Evolutionary conservation across 331 rosid genomes (phyloP), one percentile per base, ranked within the genome.

Genomic region (Malus hybrid): DNA sequence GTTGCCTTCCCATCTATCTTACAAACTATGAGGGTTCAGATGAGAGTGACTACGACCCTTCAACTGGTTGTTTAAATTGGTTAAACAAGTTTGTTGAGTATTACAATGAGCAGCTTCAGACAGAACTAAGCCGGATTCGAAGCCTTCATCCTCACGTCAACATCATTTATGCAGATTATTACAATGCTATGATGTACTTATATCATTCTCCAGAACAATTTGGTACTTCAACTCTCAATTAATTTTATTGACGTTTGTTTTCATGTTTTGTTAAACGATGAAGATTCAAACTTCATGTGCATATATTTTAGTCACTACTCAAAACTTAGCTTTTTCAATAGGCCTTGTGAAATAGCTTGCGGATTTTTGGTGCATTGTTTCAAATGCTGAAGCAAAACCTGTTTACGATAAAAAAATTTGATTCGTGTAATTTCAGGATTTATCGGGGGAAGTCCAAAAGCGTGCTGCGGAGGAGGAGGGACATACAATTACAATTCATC

Each of bases 401-500:
- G 29, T 28, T 28, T 28, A 28, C 29, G 29, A 28, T 28, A 28
- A 28, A 28, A 28, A 28, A 28, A 28, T 28, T 28, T 28, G 29
- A 28, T 28, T 28, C 29, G 29, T 28, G 29, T 28, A 28, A 28
- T 28, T 28, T 2, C 29, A 28, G 29, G 29, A 28, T 28, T 28
- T 28, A 28, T 28, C 29, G 29, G 12, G 30, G 71, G 66, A 66
- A 52, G 28, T 72, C 20, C 53, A 2, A 57, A 76, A 72, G 73
- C 84, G 53, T 82, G 91, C 44, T 84, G 91, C 66, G 91, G 91
- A 78, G 76, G 83, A 28, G 88, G 78, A 29, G 88, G 90, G 9
- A 78, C 86, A 7, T 84, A 78, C 79, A 82, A 82, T 70, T 78
- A 6, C 82, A 82, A 82, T 46, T 71, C 55, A 7, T 32, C 80